Conservation (phyloP, 345 rosid species). For the Syzygium grande region DNA sequence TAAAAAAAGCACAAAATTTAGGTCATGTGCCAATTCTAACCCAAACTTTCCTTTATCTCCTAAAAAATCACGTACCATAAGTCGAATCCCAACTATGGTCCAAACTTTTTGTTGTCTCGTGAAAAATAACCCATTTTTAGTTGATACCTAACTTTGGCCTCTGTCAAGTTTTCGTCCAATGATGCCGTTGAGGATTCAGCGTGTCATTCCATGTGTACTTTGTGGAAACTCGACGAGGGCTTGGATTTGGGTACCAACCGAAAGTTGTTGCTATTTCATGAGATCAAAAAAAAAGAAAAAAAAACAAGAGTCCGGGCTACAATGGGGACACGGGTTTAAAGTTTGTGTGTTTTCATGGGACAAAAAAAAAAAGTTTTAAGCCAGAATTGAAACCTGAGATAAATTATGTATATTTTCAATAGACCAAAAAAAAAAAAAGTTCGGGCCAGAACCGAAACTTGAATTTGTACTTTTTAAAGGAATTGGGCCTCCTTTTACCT, state of each 20-base stretch:
- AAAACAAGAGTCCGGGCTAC: too few species aligned
- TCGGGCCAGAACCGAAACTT: too few species aligned
- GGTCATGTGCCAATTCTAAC: background rate
- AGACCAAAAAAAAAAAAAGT: too few species aligned
- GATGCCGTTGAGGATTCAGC: background rate
- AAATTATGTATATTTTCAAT: too few species aligned
- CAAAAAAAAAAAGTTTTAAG: too few species aligned
- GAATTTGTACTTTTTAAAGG: too few species aligned
- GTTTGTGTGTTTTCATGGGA: too few species aligned
- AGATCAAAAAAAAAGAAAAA: background rate
- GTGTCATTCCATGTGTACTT: background rate
- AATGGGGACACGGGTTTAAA: too few species aligned
- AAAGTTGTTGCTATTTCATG: background rate
- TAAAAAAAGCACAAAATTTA: background rate
- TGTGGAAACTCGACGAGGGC: background rate
- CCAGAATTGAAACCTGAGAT: too few species aligned
- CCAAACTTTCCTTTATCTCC: background rate
- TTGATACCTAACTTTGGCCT: background rate
- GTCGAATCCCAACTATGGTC: rapidly evolving
- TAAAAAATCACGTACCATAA: background rate
- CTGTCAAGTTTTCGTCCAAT: background rate
- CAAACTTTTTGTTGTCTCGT: background rate
- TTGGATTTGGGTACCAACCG: background rate
- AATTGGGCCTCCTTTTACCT: background rate
- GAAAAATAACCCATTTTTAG: background rate